Base-by-base conservation (phyloP, 768 basidiomycete genomes). In the Tylopilus subfusipes region DNA sequence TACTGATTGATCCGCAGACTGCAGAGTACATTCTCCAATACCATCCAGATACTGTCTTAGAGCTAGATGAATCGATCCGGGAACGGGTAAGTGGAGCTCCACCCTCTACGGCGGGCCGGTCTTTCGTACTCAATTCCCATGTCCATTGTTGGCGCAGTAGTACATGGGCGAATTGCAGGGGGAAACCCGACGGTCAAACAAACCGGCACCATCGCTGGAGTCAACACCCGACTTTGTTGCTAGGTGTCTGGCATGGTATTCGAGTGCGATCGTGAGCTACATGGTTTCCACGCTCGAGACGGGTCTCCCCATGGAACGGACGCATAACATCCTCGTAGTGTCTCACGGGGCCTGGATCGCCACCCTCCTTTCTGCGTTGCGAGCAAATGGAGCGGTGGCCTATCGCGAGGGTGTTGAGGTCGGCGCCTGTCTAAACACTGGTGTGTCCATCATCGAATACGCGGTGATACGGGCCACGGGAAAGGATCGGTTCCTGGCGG, bases 271-370 rank as follows among this genome's bases (percentile, higher is more conserved):
- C 48, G 50, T 75, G 24, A 60, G 71, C 13, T 64, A 67, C 53
- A 63, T 66, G 48, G n/a, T 42, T 30, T 58, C 66, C 6, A 22
- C 11, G 40, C 42, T 63, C 36, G 42, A 53, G 22, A 58, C 56
- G 18, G 67, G 55, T 44, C 58, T 61, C 19, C 67, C 76, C 33
- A 65, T 68, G 36, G 68, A 77, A 53, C 52, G 46, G 22, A 55
- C 63, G 10, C 55, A 47, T 5, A 60, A 69, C 57, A 73, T 88
- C 42, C 75, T 92, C 29, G 78, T 84, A 13, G 79, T 82, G 54
- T 80, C 83, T 39, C 89, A 92, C 52, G 86, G 86, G 2, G 86
- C 80, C 0, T 76, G 80, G 61, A 87, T 90, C 54, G 69, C 71
- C 19, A 72, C 74, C 27, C 73, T 90, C 50, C 72, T 86, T 53